phyloP scores from a whole-genome alignment of 2,329 filamentous ascomycete genomes.

The Monascus ruber region DNA sequence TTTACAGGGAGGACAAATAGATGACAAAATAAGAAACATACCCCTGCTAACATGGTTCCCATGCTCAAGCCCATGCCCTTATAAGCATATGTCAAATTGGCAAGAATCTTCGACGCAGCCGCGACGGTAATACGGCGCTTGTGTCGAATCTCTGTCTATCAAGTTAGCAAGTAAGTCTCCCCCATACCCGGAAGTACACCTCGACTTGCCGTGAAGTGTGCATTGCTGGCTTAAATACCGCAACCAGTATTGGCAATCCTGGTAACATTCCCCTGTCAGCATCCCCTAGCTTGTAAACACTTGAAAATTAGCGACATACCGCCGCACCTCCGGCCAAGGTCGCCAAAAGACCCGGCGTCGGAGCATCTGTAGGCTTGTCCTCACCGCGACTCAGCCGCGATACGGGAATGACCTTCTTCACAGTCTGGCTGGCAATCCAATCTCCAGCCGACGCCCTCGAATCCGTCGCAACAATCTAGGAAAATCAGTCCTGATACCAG shows the following conservation, averaged over 20 bases:
- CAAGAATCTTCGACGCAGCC: constrained; percentile 94
- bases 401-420: constrained; percentile 87
- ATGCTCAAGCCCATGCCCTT: constrained; percentile 98
- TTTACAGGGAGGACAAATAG: not conserved
- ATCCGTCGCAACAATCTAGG: constrained; percentile 83
- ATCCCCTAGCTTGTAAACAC: not conserved
- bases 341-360: constrained; percentile 55
- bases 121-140: constrained; percentile 98
- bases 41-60: constrained; percentile 98
- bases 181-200: not conserved
- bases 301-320: constrained; percentile 35
- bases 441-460: constrained; percentile 93
- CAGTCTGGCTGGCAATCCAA: constrained; percentile 99
- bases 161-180: constrained; percentile 1
- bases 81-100: constrained; percentile 96
- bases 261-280: constrained; percentile 6
- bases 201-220: constrained; percentile 64
- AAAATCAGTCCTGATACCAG: not conserved
- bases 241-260: constrained; percentile 99
- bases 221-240: constrained; percentile 98
- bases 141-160: constrained; percentile 64
- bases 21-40: constrained; percentile 42
- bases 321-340: constrained; percentile 98
- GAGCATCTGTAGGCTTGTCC: constrained; percentile 22
- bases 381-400: constrained; percentile 29